Evolutionary conservation across 2,329 filamentous ascomycete species (phyloP), one percentile per base, ranked within the genome.

Genomic region (Neocatenulostroma microsporum): DNA sequence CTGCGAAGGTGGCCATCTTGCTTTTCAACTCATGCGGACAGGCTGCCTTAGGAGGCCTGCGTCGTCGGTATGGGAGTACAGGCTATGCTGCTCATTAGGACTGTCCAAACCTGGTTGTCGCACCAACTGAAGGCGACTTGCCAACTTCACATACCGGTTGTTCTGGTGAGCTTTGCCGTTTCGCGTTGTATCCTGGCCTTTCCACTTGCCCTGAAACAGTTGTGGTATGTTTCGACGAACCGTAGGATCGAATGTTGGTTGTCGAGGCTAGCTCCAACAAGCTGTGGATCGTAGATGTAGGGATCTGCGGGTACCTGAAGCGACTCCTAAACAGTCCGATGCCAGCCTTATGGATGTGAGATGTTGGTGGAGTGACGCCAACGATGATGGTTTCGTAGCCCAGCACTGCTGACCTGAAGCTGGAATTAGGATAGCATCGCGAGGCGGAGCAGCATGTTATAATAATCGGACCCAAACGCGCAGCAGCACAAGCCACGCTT

Each of bases 1-100:
- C 49, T 39, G 54, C 46, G 39, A 43, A 57, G 13, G 54, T 54
- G 15, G 53, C 44, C 55, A 58, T 58, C 35, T 13, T 37, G 29
- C 23, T 23, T 19, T 30, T 29, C 43, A 37, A 40, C 18, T 24
- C 23, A 24, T 9, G n/a, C 23, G 23, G 23, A 24, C 23, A 24
- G n/a, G n/a, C 9, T n/a, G 23, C 8, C 8, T 24, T 24, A n/a
- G n/a, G 23, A n/a, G 9, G 8, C 9, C n/a, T 24, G 23, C 23
- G 8, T 24, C 23, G 23, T n/a, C 23, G 23, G 9, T 24, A n/a
- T 9, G 23, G 23, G n/a, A 8, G 23, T n/a, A n/a, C 8, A 8
- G 9, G 9, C 23, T 24, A 24, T 24, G n/a, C n/a, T 24, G 9
- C 9, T 24, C 23, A 8, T 8, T 24, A 8, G n/a, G 23, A 24